Evolutionary conservation across 176 grass and related monocot species (phyloP).

Genomic region (Ensete glaucum): DNA sequence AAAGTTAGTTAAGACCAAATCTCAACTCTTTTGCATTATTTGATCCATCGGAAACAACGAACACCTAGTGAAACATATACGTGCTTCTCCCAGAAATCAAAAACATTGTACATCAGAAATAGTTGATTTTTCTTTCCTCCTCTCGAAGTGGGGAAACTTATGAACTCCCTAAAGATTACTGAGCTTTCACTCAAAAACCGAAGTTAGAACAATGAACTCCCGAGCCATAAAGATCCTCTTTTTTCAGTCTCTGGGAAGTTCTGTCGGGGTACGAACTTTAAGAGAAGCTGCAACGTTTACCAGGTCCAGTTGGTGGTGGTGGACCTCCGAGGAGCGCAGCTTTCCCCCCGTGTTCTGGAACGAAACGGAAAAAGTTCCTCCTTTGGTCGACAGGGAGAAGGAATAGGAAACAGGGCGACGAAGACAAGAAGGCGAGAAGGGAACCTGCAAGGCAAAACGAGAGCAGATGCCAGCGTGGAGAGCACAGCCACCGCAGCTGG

Average conservation of each 20-base stretch:
- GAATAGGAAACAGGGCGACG: not conserved
- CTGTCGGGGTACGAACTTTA: not conserved
- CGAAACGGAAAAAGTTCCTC: not conserved
- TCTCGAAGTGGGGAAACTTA: not conserved
- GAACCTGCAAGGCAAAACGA: not conserved
- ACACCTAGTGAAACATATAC: not conserved
- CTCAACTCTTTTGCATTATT: not conserved
- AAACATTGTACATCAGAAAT: not conserved
- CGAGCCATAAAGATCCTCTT: not conserved
- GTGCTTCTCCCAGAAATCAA: not conserved
- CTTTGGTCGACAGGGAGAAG: not conserved
- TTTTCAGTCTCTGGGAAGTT: not conserved
- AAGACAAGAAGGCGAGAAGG: not conserved
- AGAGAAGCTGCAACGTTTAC: not conserved
- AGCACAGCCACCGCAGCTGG: not conserved
- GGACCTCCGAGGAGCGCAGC: not conserved
- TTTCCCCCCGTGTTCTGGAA: not conserved
- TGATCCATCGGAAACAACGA: not conserved
- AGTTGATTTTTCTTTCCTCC: not conserved
- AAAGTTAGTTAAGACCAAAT: not conserved
- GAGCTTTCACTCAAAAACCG: not conserved
- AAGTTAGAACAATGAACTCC: not conserved
- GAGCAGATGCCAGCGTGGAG: not conserved
- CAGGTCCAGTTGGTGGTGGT: not conserved
- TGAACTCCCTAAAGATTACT: not conserved